Evolutionary conservation across 2,329 filamentous ascomycete species (phyloP).

Genomic region (Pyrenochaeta sp.): DNA sequence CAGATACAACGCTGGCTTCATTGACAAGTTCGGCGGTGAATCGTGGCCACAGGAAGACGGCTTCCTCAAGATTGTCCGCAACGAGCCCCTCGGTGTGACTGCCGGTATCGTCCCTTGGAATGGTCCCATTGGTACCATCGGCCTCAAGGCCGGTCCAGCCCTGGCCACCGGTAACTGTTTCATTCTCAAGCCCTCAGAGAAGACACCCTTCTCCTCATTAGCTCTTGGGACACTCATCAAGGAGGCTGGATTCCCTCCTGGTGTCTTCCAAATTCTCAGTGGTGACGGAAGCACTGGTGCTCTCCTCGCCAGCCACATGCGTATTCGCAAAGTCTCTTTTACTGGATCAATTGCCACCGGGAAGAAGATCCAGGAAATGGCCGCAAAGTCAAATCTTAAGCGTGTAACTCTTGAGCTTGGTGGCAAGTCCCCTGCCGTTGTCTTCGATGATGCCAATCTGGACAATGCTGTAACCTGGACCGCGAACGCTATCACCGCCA

Average conservation of each 20-base stretch:
- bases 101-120: conserved; percentile 55
- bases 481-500: conserved; percentile 45
- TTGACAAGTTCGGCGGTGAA: conserved; percentile 44
- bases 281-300: conserved; percentile 50
- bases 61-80: conserved; percentile 52
- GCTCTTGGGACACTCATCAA: conserved; percentile 45
- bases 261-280: conserved; percentile 51
- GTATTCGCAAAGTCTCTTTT: conserved; percentile 51
- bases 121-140: conserved; percentile 48
- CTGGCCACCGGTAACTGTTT: conserved; percentile 47
- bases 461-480: conserved; percentile 50
- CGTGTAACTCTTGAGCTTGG: conserved; percentile 54
- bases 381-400: conserved; percentile 53
- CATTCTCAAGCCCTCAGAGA: conserved; percentile 48
- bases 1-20: conserved; percentile 46
- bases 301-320: conserved; percentile 48
- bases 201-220: conserved; percentile 44
- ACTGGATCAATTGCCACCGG: conserved; percentile 50
- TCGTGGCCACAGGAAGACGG: conserved; percentile 55
- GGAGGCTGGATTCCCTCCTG: conserved; percentile 49
- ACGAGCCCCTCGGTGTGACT: conserved; percentile 53
- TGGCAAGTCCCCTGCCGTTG: conserved; percentile 54
- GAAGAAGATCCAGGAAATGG: conserved; percentile 51
- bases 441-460: conserved; percentile 55
- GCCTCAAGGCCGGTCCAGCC: conserved; percentile 46